Conservation (phyloP, 805 yeast species). For the Starmera dryadoides region DNA sequence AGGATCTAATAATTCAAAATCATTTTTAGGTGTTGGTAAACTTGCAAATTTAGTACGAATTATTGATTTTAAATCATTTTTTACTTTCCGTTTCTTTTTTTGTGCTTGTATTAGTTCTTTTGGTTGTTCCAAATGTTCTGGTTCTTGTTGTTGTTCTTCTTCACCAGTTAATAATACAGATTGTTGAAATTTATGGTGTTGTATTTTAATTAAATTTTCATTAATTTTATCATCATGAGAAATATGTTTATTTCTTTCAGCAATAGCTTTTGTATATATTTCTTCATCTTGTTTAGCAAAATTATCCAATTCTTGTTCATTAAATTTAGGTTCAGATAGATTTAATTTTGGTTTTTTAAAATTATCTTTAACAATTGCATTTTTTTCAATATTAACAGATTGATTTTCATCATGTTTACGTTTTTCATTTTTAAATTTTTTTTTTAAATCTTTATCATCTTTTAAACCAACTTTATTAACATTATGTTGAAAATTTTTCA, state of each 20-base stretch:
- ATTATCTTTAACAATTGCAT: conserved; percentile 5
- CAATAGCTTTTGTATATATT: conserved; percentile 10
- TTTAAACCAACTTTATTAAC: conserved; percentile 40
- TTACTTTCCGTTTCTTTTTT: not conserved
- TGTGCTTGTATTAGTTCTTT: not conserved
- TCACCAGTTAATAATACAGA: conserved; percentile 26
- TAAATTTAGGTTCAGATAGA: conserved; percentile 28
- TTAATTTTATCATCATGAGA: conserved; percentile 10
- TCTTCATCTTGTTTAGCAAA: conserved; percentile 11
- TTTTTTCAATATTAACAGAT: conserved; percentile 16
- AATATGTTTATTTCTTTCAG: conserved; percentile 4
- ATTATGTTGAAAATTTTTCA: conserved; percentile 32
- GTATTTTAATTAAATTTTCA: conserved; percentile 31
- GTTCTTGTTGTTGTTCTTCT: conserved; percentile 2
- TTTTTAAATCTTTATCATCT: conserved; percentile 26
- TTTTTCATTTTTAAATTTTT: conserved; percentile 24
- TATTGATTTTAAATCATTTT: conserved; percentile 1
- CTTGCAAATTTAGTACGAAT: conserved; percentile 19
- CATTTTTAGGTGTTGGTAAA: conserved; percentile 38
- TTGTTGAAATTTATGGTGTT: conserved; percentile 26
- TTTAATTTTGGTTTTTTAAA: conserved; percentile 16
- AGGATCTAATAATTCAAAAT: conserved; percentile 33
- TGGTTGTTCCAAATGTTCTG: conserved; percentile 1
- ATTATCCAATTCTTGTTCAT: conserved; percentile 6
- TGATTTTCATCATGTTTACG: conserved; percentile 16